phyloP scores from a whole-genome alignment of 2,329 filamentous ascomycete genomes.

The Neofusicoccum sp. region DNA sequence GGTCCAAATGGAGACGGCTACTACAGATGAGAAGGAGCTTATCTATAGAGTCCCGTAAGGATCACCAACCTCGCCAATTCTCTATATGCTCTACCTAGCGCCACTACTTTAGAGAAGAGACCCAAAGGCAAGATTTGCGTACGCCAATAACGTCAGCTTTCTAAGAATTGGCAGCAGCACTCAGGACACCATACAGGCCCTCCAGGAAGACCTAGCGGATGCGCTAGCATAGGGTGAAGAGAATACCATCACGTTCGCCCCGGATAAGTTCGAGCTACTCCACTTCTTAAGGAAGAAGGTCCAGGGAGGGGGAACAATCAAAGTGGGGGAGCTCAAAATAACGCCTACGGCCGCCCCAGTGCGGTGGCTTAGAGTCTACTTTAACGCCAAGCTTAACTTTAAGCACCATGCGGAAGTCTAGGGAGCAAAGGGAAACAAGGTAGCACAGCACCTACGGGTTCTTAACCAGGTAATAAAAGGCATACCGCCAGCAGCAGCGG shows the following conservation, averaged over 20 bases:
- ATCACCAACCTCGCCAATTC: not conserved
- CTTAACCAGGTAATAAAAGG: not conserved
- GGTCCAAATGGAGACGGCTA: not conserved
- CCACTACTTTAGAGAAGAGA: not conserved
- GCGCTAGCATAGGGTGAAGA: not conserved
- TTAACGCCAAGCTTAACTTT: not conserved
- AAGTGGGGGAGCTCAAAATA: not conserved
- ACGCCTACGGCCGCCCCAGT: not conserved
- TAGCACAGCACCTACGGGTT: not conserved
- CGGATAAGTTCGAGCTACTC: not conserved
- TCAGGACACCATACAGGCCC: not conserved
- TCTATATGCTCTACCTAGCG: constrained; percentile 2
- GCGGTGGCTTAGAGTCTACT: not conserved
- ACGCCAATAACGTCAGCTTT: not conserved
- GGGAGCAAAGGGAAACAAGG: not conserved
- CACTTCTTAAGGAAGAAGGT: not conserved
- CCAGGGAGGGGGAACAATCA: not conserved
- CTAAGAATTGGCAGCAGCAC: not conserved
- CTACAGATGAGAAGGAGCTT: not conserved
- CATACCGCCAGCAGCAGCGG: not conserved
- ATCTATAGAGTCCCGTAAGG: not conserved
- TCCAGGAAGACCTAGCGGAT: not conserved
- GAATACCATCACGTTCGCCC: not conserved
- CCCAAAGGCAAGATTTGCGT: not conserved
- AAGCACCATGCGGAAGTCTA: not conserved